A percentile compares a stretch with the other conserved stretches of the same genome.
Evolutionary conservation across 768 basidiomycete genomes (phyloP).

Genomic region (Cyathus striatus): DNA sequence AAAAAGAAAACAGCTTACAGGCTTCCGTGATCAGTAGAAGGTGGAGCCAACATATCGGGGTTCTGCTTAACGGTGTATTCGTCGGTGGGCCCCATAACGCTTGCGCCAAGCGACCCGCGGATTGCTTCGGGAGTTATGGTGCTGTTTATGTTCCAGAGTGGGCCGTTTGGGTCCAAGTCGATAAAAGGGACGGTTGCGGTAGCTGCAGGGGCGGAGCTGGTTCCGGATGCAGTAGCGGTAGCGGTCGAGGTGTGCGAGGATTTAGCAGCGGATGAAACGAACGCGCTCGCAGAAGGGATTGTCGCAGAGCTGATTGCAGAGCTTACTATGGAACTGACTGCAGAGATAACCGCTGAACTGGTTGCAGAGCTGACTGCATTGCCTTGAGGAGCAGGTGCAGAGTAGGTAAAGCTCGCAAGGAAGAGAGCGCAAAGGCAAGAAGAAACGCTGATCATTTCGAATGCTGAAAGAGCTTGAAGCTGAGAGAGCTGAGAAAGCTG

Average conservation of each 20-base stretch:
- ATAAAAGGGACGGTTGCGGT: conserved; percentile 39
- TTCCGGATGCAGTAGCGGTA: conserved; percentile 28
- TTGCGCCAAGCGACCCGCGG: conserved; percentile 33
- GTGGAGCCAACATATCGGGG: conserved; percentile 38
- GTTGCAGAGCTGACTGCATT: conserved; percentile 13
- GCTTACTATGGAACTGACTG: not conserved
- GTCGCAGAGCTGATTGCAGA: conserved; percentile 12
- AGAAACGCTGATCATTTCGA: conserved; percentile 30
- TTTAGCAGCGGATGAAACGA: conserved; percentile 8
- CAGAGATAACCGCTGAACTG: conserved; percentile 4
- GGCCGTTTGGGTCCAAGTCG: conserved; percentile 36
- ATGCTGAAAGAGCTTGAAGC: not conserved
- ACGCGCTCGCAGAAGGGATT: conserved; percentile 11
- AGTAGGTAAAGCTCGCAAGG: conserved; percentile 19
- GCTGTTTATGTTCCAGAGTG: conserved; percentile 25
- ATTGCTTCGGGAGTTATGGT: conserved; percentile 24
- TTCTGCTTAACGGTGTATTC: conserved; percentile 35
- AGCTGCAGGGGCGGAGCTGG: conserved; percentile 21
- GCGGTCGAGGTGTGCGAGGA: conserved; percentile 12
- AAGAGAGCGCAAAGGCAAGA: conserved; percentile 28
- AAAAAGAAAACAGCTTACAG: conserved; percentile 25
- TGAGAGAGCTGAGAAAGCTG: too few relatives aligned
- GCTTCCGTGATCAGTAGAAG: conserved; percentile 37
- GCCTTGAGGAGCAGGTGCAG: conserved; percentile 16
- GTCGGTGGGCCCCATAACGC: conserved; percentile 38